Percentiles rank a stretch among this genome's conserved stretches.
These are phyloP conservation scores for Hypoxylon sp. DNA, from an alignment of 2,329 filamentous ascomycete genomes.

Conservation along the genomic window DNA sequence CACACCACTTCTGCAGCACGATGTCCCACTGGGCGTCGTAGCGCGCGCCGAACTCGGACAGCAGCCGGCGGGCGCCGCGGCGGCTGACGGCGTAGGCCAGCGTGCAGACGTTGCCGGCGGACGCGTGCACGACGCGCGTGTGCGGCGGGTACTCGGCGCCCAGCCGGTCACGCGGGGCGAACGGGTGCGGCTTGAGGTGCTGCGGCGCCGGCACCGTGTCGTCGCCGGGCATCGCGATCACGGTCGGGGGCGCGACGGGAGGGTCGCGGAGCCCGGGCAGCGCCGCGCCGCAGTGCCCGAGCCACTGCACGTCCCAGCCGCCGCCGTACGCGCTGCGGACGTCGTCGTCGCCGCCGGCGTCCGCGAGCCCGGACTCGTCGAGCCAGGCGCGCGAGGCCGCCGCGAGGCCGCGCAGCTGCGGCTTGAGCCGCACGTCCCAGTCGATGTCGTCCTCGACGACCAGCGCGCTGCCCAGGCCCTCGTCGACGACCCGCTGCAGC, in stretches of 20 bases:
- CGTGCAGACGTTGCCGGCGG: conserved; percentile 46
- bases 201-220: conserved; percentile 37
- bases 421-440: conserved; percentile 62
- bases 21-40: conserved; percentile 42
- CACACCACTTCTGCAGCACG: conserved; percentile 41
- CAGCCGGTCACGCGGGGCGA: conserved; percentile 34
- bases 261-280: conserved; percentile 21
- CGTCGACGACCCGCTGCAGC: conserved; percentile 51
- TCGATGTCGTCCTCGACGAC: conserved; percentile 66
- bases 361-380: conserved; percentile 4
- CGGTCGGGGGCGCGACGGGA: conserved; percentile 13
- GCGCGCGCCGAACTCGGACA: conserved; percentile 44
- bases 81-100: conserved; percentile 51
- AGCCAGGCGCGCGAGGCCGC: conserved; percentile 45
- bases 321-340: conserved; percentile 30
- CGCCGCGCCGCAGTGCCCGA: conserved; percentile 41
- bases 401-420: conserved; percentile 55
- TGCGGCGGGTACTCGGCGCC: conserved; percentile 43
- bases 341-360: not conserved
- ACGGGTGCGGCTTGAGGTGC: conserved; percentile 42
- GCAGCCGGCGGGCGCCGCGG: conserved; percentile 48
- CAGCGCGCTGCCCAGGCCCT: conserved; percentile 56
- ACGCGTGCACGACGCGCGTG: conserved; percentile 49
- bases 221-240: conserved; percentile 30
- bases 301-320: conserved; percentile 41